Base-by-base conservation (phyloP, 129 eudicot genomes). In the Flaveria linearis region DNA sequence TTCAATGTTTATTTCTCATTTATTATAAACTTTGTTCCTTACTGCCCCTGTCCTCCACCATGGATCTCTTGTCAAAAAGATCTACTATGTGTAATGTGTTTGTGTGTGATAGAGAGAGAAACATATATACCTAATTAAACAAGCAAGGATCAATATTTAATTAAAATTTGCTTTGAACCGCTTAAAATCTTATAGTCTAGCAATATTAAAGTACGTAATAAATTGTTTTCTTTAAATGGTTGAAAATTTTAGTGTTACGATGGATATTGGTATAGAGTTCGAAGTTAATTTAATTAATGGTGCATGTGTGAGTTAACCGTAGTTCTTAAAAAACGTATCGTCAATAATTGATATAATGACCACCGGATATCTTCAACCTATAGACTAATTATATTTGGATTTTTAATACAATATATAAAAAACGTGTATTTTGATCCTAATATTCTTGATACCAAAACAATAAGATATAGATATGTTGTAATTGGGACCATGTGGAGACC, bases 401-500 rank as follows among this genome's bases (percentile, higher is more conserved):
- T 22, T 58, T 12, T 9, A 57, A 20, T 22, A 23, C 33, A 58
- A 22, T 56, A 3, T 23, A 1, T 11, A 0, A 74, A 67, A 52
- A 26, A 57, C 39, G 80, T 39, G 28, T 4, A 22, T 76, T 39
- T 52, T 22, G 42, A 67, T 76, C 46, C 7, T 39, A 55, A 42
- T 56, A 2, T 41, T n/a, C 7, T 71, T 4, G n/a, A 50, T 78
- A 63, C 66, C 26, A 71, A 60, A 71, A 57, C 76, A 71, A 69
- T n/a, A 49, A 60, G 60, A 22, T 70, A 78, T 56, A 57, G 57
- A 72, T 72, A 47, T 69, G 42, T 60, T 30, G 13, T 49, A 58
- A 58, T 49, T 71, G 83, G 83, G 78, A 79, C 83, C 83, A 79
- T 79, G 18, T 79, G n/a, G 22, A 58, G 0, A 33, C 55, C 46